Percentiles rank a stretch among this genome's conserved stretches.
These are phyloP conservation scores for Gnetum montanum DNA, from an alignment of 75 land plant species.

Conservation along the genomic window DNA sequence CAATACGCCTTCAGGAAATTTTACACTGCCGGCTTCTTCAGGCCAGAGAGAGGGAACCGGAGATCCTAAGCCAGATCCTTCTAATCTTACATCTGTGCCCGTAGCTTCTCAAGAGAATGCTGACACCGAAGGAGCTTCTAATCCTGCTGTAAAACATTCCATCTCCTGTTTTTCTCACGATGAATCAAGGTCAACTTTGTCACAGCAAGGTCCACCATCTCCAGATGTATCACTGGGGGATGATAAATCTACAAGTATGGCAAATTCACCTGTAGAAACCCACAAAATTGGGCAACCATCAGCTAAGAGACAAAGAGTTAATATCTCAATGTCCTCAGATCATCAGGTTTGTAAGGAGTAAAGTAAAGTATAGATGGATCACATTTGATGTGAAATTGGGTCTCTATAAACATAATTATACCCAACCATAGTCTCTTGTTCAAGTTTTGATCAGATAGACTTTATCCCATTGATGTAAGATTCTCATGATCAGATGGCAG, in stretches of 20 bases:
- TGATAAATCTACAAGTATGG: conserved; percentile 2
- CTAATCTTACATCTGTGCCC: background rate
- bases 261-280: conserved; percentile 6
- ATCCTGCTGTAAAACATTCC: background rate
- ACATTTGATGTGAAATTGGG: background rate
- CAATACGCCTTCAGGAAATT: conserved; percentile 21
- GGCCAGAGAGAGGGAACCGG: background rate
- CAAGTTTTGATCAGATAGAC: conserved; percentile 5
- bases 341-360: conserved; percentile 5
- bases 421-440: background rate
- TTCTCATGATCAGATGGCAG: background rate
- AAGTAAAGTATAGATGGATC: background rate
- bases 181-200: conserved; percentile 6
- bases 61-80: background rate
- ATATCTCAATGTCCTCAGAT: conserved; percentile 4
- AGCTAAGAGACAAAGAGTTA: conserved; percentile 3
- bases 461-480: background rate
- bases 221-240: conserved; percentile 4
- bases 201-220: conserved; percentile 10
- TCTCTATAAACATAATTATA: background rate
- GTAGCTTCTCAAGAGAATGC: conserved; percentile 5
- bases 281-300: background rate
- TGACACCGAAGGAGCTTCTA: conserved; percentile 5
- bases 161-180: conserved; percentile 5
- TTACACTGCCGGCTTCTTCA: conserved; percentile 12